Conservation (phyloP, 148 eudicot genomes). For the Rheum nobile region DNA sequence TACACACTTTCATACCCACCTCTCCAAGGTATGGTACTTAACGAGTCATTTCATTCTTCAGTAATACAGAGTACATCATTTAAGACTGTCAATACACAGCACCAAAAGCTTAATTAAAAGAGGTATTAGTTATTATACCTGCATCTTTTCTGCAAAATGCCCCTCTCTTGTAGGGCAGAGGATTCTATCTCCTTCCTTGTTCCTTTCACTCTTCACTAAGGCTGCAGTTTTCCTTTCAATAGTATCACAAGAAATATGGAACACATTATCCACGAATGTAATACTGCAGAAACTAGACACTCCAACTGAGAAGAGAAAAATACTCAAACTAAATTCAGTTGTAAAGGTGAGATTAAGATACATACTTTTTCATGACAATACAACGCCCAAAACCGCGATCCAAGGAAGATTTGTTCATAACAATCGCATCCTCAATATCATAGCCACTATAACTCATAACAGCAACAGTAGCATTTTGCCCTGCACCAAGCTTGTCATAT, state of each 20-base stretch:
- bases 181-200: constrained; percentile 42
- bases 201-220: constrained; percentile 35
- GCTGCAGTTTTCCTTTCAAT: constrained; percentile 34
- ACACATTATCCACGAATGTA: background rate
- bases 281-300: background rate
- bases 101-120: background rate
- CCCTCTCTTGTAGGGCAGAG: constrained; percentile 47
- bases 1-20: no score
- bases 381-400: constrained; percentile 99
- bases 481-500: constrained; percentile 98
- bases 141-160: constrained; percentile 50
- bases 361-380: constrained; percentile 93
- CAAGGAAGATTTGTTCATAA: constrained; percentile 93
- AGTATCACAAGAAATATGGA: background rate
- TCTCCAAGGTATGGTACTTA: no score
- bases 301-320: background rate
- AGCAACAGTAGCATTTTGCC: constrained; percentile 99
- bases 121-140: constrained; percentile 34
- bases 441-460: constrained; percentile 99
- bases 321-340: background rate
- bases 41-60: no score
- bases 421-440: constrained; percentile 99
- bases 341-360: background rate
- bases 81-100: background rate
- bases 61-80: background rate